A percentile compares a stretch with the other conserved stretches of the same genome.
Evolutionary conservation across 495 filamentous ascomycete genomes (phyloP).

Genomic region (Bombardia bombarda): DNA sequence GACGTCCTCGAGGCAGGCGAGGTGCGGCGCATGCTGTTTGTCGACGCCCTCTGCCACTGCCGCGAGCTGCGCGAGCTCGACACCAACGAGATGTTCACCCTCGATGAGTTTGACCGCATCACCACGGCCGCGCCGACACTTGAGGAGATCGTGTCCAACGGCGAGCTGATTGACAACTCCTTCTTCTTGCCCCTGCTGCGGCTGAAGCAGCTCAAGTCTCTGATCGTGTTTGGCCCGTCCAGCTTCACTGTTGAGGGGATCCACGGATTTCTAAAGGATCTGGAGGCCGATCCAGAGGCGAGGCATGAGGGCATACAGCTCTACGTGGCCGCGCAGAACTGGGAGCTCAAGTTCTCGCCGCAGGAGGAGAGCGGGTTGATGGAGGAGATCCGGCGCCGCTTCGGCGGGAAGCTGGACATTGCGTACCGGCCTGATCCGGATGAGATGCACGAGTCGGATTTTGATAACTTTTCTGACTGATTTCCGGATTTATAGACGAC

Average conservation of each 20-base stretch:
- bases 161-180: slow-evolving; percentile 43
- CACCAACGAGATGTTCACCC: slow-evolving; percentile 15
- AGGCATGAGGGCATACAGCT: slow-evolving; percentile 19
- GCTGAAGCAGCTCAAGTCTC: slow-evolving; percentile 30
- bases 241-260: slow-evolving; percentile 39
- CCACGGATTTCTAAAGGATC: slow-evolving; percentile 34
- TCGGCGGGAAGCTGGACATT: slow-evolving; percentile 22
- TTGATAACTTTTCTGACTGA: no score
- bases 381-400: slow-evolving; percentile 6
- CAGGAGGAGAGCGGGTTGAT: slow-evolving; percentile 12
- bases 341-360: slow-evolving; percentile 12
- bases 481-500: no score
- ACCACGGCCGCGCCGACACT: slow-evolving; percentile 34
- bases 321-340: slow-evolving; percentile 17
- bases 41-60: slow-evolving; percentile 35
- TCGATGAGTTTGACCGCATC: slow-evolving; percentile 10
- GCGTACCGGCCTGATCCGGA: slow-evolving; percentile 22
- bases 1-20: slow-evolving; percentile 33
- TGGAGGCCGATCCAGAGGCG: slow-evolving; percentile 23
- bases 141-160: slow-evolving; percentile 49
- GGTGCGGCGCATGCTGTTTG: slow-evolving; percentile 31
- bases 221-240: slow-evolving; percentile 41
- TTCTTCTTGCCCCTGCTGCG: slow-evolving; percentile 35
- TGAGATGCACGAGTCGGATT: slow-evolving; percentile 25
- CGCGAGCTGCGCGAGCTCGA: slow-evolving; percentile 20